A percentile compares a stretch with the other conserved stretches of the same genome.
Conservation (phyloP, 768 basidiomycete species). For the Mycena maculata region DNA sequence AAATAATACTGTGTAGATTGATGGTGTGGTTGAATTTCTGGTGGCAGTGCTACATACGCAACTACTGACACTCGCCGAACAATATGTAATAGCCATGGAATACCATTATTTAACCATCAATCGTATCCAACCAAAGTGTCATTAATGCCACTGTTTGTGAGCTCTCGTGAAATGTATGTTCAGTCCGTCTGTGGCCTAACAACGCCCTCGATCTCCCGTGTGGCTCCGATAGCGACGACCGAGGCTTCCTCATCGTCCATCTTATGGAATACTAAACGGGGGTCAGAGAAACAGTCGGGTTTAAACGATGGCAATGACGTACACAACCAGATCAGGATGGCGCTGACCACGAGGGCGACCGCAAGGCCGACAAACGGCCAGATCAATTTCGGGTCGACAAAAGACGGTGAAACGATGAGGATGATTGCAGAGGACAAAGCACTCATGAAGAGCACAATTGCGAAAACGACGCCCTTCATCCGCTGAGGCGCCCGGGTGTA, state of each 20-base stretch:
- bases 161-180: too few relatives aligned
- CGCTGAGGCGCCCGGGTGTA: constrained; percentile 56
- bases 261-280: constrained; percentile 34
- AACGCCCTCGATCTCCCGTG: constrained; percentile 26
- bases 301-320: neutral
- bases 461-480: constrained; percentile 57
- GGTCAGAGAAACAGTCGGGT: neutral
- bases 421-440: constrained; percentile 49
- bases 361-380: constrained; percentile 46
- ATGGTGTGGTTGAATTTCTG: too few relatives aligned
- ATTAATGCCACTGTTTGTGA: too few relatives aligned
- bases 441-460: constrained; percentile 47
- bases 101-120: too few relatives aligned
- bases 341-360: constrained; percentile 37
- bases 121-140: too few relatives aligned
- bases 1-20: too few relatives aligned
- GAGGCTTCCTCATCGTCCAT: constrained; percentile 39
- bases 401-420: constrained; percentile 47
- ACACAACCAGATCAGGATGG: constrained; percentile 37
- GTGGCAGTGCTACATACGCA: too few relatives aligned
- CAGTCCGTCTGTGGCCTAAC: constrained; percentile 7
- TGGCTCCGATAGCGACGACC: constrained; percentile 35
- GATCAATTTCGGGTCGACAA: constrained; percentile 50
- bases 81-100: too few relatives aligned
- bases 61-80: too few relatives aligned